Base-by-base conservation (phyloP, 2,329 filamentous ascomycete species). In the Drechslerella coelobrocha region DNA sequence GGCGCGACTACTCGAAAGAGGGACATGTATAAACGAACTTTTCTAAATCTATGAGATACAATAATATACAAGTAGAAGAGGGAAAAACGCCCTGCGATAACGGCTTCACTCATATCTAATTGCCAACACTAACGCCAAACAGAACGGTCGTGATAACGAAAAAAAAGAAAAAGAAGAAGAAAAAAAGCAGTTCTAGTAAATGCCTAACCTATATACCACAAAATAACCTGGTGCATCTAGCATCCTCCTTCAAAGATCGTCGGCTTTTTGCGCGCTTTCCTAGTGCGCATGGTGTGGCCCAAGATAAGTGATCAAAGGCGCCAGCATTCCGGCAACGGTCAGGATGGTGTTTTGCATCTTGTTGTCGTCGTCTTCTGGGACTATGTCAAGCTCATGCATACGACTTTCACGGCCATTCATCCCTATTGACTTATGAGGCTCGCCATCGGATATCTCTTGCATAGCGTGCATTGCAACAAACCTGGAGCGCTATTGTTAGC, bases 391-490 rank as follows among this genome's bases (percentile, higher is more conserved):
- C 8, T 71, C 66, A 17, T 71, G 66, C 66, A 71, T 71, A 37
- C 66, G 47, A 3, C 54, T 54, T 4, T 82, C 81, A 21, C 88
- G 85, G 76, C 48, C 37, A 37, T 63, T 37, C 14, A 47, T 43
- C 8, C 66, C 54, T 6, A 31, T 53, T 24, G 50, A 52, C 19
- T 71, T 59, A 27, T 71, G 66, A 10, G 56, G 41, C 2, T 27
- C 47, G 8, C 53, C 47, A 21, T 47, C 53, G 2, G 59, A 27
- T 9, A 71, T 71, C 43, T 96, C 92, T 77, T 95, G 90, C 91
- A 97, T 96, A 0, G 92, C 92, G 77, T 99, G 94, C 92, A 97
- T 97, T 0, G 94, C 94, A 45, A 99, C 94, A 77, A 97, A 96
- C 75, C 91, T 95, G 23, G 17, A 73, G 12, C 52, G 7, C 8